Conservation (phyloP, 2,329 filamentous ascomycete species). For the Colletotrichum aenigma region DNA sequence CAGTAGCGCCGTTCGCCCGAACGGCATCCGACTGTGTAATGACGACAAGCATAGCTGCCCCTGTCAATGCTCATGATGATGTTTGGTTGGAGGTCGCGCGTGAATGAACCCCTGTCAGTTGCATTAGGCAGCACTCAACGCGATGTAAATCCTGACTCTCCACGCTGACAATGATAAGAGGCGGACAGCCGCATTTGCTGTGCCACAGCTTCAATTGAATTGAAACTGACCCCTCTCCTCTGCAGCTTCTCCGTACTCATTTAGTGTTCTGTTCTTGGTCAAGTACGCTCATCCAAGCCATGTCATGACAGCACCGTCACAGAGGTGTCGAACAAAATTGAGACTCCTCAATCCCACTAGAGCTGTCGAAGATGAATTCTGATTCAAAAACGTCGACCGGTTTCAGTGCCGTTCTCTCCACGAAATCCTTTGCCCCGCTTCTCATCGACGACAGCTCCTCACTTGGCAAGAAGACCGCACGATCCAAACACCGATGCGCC, state of each 20-base stretch:
- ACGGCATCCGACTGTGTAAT: background rate
- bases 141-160: background rate
- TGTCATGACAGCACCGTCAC: background rate
- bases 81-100: background rate
- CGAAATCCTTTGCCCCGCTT: background rate
- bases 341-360: background rate
- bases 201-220: background rate
- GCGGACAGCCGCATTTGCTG: background rate
- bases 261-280: background rate
- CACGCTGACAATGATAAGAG: background rate
- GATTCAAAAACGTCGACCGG: background rate
- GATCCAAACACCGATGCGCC: background rate
- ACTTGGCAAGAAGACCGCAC: background rate
- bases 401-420: background rate
- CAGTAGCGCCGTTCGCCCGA: background rate
- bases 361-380: background rate
- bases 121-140: background rate
- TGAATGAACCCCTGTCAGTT: background rate
- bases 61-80: background rate
- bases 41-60: background rate
- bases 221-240: background rate
- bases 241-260: background rate
- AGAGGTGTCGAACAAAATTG: background rate
- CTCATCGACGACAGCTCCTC: background rate
- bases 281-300: fast-evolving